These are phyloP conservation scores for Quaeritorhiza haematococci DNA, from an alignment of 371 early-diverging fungal genomes.

Conservation along the genomic window DNA sequence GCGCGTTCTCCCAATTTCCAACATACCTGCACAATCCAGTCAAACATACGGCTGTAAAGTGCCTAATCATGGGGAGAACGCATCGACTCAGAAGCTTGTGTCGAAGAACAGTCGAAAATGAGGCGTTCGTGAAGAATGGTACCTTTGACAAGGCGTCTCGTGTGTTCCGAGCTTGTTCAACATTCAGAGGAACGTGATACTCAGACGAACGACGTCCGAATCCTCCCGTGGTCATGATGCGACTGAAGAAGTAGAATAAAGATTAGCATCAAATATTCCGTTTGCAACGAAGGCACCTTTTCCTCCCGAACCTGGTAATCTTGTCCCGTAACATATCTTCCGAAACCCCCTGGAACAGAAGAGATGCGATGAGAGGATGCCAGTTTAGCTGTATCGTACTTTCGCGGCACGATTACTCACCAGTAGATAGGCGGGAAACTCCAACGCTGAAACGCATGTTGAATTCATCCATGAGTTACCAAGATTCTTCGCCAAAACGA, in stretches of 20 bases:
- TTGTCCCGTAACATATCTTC: slow-evolving; percentile 18
- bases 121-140: no score
- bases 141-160: slow-evolving; percentile 56
- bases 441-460: slow-evolving; percentile 20
- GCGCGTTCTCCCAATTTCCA: not conserved
- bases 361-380: not conserved
- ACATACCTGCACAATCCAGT: slow-evolving; percentile 48
- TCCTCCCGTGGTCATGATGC: slow-evolving; percentile 39
- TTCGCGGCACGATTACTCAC: slow-evolving; percentile 2
- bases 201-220: slow-evolving; percentile 36
- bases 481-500: no score
- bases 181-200: slow-evolving; percentile 45
- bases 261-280: no score
- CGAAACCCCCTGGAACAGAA: slow-evolving; percentile 27
- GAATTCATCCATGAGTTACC: not conserved
- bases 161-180: slow-evolving; percentile 46
- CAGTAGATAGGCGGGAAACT: slow-evolving; percentile 40
- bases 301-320: slow-evolving; percentile 26
- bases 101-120: no score
- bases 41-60: slow-evolving; percentile 55
- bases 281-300: no score
- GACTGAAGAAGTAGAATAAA: slow-evolving; percentile 10
- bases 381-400: not conserved
- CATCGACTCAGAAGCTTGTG: no score
- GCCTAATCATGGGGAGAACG: slow-evolving; percentile 13